phyloP scores from a whole-genome alignment of 2,329 filamentous ascomycete species.

The Penicillium fuscoglaucum region DNA sequence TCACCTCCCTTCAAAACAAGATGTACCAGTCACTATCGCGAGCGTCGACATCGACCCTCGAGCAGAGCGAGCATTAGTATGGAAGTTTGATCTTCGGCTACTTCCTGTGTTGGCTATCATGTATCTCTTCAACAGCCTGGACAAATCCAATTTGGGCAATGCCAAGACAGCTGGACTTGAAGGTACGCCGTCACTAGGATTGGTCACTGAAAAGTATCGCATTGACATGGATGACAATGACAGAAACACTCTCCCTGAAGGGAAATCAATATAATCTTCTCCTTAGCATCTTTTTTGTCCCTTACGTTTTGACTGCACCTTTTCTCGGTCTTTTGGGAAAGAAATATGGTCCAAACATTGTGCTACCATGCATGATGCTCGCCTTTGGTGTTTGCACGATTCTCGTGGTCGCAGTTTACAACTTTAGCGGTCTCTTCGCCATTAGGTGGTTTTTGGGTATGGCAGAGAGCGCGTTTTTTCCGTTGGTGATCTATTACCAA shows the following conservation, averaged over 20 bases:
- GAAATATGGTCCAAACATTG: constrained; percentile 28
- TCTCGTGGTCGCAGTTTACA: constrained; percentile 25
- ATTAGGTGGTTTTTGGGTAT: constrained; percentile 33
- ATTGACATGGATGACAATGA: not conserved
- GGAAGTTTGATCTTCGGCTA: constrained; percentile 51
- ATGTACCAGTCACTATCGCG: constrained; percentile 16
- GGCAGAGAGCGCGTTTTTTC: constrained; percentile 33
- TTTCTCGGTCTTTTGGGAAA: constrained; percentile 32
- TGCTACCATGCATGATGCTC: constrained; percentile 32
- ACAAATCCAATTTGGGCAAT: constrained; percentile 44
- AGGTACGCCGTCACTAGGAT: constrained; percentile 8
- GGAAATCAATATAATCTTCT: constrained; percentile 31
- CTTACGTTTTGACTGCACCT: constrained; percentile 31
- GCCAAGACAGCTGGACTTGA: constrained; percentile 30
- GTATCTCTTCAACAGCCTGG: constrained; percentile 54
- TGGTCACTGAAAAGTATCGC: too few relatives aligned
- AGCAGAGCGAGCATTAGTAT: constrained; percentile 47
- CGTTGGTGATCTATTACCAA: constrained; percentile 30
- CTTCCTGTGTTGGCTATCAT: constrained; percentile 56
- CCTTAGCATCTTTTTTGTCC: constrained; percentile 32
- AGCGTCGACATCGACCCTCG: constrained; percentile 36
- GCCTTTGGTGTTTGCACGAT: constrained; percentile 27
- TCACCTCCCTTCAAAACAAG: constrained; percentile 11
- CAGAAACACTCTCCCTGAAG: constrained; percentile 25
- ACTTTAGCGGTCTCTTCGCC: constrained; percentile 28